Evolutionary conservation across 345 rosid species (phyloP).

Genomic region (Theobroma cacao): DNA sequence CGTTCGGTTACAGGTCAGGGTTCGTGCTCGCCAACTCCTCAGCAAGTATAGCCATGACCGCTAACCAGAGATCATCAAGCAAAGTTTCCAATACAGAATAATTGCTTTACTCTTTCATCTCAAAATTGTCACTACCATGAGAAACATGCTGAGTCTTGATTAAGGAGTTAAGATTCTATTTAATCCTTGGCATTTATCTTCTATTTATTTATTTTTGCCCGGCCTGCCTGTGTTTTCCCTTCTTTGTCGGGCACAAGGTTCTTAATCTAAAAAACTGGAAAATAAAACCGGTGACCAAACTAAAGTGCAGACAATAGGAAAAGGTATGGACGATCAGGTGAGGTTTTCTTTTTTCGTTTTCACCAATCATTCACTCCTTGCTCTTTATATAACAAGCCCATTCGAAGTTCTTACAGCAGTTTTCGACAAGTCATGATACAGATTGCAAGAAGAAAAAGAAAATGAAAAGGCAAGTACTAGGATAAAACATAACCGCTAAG

Average conservation of each 20-base stretch:
- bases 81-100: not conserved
- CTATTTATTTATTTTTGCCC: not conserved
- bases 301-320: not conserved
- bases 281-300: not conserved
- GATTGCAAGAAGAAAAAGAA: not conserved
- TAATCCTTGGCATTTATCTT: not conserved
- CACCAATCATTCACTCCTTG: not conserved
- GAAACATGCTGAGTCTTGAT: not conserved
- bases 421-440: not conserved
- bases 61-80: not conserved
- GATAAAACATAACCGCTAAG: too few relatives aligned
- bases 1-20: constrained; percentile 70
- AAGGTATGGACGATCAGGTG: not conserved
- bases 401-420: not conserved
- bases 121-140: not conserved
- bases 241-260: not conserved
- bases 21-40: constrained; percentile 72
- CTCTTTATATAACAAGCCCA: not conserved
- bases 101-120: not conserved
- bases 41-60: constrained; percentile 3
- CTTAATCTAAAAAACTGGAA: not conserved
- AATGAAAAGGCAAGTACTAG: constrained; percentile 4
- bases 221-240: not conserved
- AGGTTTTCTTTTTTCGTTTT: not conserved
- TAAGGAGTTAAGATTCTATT: not conserved